Conservation (phyloP, 495 filamentous ascomycete species). For the Corynascus novoguineensis region DNA sequence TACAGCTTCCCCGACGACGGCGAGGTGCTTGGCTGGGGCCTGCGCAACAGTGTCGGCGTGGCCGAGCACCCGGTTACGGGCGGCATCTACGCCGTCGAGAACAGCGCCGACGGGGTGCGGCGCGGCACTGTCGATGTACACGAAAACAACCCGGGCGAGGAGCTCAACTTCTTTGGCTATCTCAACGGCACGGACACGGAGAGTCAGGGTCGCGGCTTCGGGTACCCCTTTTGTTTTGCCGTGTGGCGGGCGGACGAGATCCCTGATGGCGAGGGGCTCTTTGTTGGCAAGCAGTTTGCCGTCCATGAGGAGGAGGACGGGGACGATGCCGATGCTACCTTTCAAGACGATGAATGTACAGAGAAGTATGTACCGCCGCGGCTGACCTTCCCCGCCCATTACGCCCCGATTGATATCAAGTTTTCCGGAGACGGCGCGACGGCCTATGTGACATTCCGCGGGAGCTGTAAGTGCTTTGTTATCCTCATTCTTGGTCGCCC, state of each 20-base stretch:
- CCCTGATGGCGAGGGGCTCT: constrained; percentile 42
- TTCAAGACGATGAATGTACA: constrained; percentile 45
- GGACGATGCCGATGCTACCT: too few relatives aligned
- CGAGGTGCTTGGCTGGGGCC: constrained; percentile 58
- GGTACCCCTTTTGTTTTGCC: constrained; percentile 59
- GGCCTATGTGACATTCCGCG: constrained; percentile 51
- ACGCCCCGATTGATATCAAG: constrained; percentile 51
- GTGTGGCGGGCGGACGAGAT: constrained; percentile 53
- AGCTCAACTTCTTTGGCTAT: constrained; percentile 61
- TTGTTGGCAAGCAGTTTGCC: constrained; percentile 48
- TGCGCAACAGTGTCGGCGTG: constrained; percentile 61
- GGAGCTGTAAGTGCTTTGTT: constrained; percentile 41
- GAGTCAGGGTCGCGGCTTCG: constrained; percentile 42
- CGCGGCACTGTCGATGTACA: constrained; percentile 48
- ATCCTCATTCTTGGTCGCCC: neutral
- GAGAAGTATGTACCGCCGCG: constrained; percentile 36
- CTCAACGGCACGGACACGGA: constrained; percentile 43
- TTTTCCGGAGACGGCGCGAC: constrained; percentile 36
- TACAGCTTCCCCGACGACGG: constrained; percentile 41
- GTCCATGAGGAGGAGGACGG: constrained; percentile 35
- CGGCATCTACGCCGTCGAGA: constrained; percentile 63
- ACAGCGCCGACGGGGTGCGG: constrained; percentile 53
- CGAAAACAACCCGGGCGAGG: constrained; percentile 62
- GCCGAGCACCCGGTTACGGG: constrained; percentile 53
- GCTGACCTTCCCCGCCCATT: constrained; percentile 50